Percentiles rank a stretch among this genome's conserved stretches.
Evolutionary conservation across 2,329 filamentous ascomycete species (phyloP).

Genomic region (Fusarium sp.): DNA sequence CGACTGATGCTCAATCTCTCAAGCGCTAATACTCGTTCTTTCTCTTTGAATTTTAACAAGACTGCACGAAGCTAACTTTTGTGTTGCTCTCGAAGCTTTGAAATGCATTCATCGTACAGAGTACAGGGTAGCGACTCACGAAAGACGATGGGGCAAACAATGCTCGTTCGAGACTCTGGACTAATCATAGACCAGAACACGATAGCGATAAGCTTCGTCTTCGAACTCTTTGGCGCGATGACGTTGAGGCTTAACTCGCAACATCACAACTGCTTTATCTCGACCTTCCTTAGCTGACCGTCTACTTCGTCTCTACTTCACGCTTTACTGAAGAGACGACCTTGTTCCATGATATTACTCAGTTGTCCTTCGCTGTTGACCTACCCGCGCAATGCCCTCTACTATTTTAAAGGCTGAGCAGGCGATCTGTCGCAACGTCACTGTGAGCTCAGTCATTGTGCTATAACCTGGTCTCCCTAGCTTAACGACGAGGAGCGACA

Average conservation of each 20-base stretch:
- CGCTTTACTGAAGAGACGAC: rapidly evolving
- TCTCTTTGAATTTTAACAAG: too few species aligned
- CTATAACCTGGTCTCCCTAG: neutral
- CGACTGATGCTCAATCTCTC: rapidly evolving
- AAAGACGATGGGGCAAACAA: neutral
- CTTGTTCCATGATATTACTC: neutral
- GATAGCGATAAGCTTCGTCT: neutral
- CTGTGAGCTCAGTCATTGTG: neutral
- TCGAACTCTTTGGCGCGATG: neutral
- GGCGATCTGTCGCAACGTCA: neutral
- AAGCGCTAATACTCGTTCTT: too few species aligned
- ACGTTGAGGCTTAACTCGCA: neutral
- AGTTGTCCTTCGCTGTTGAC: neutral
- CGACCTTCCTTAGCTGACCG: neutral
- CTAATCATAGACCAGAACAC: neutral
- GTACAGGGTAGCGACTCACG: neutral
- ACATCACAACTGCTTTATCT: neutral
- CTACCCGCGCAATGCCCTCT: neutral
- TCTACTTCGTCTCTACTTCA: neutral
- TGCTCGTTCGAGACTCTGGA: neutral
- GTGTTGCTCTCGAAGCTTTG: neutral
- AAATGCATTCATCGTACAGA: neutral
- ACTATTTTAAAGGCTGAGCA: rapidly evolving
- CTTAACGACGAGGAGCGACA: neutral
- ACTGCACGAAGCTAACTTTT: too few species aligned